phyloP scores from a whole-genome alignment of 2,329 filamentous ascomycete species.

The Trichophyton schoenleinii region DNA sequence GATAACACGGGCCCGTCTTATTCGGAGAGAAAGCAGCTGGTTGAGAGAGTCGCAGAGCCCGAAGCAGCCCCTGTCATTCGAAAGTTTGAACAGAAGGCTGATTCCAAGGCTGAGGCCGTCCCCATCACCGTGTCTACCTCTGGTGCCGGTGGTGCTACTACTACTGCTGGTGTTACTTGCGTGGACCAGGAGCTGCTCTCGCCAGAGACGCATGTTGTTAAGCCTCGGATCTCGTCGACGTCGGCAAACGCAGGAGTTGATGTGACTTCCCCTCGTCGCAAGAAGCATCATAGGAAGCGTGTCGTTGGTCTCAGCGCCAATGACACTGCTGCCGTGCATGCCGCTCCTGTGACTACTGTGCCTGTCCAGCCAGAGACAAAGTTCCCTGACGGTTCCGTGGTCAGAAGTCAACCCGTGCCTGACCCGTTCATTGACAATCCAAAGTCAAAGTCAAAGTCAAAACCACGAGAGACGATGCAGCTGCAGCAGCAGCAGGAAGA shows the following conservation, averaged over 20 bases:
- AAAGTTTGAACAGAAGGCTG: conserved; percentile 42
- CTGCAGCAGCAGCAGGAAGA: neutral
- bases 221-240: neutral
- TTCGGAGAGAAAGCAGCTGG: conserved; percentile 68
- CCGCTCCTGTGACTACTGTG: too few species aligned
- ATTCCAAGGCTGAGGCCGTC: too few species aligned
- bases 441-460: neutral
- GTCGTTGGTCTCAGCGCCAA: conserved; percentile 46
- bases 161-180: conserved; percentile 2
- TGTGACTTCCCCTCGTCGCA: conserved; percentile 26
- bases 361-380: neutral
- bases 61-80: conserved; percentile 67
- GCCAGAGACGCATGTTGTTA: conserved; percentile 1
- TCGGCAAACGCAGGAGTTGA: neutral
- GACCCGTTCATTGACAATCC: neutral
- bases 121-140: too few species aligned
- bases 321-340: conserved; percentile 13
- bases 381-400: neutral
- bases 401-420: neutral
- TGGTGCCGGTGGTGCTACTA: conserved; percentile 35
- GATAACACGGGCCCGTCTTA: conserved; percentile 75
- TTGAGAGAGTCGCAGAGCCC: conserved; percentile 67
- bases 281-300: conserved; percentile 42
- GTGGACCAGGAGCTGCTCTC: conserved; percentile 9
- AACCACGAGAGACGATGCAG: neutral